Base-by-base conservation (phyloP, 371 early-diverging fungal genomes). In the Rhizopus arrhizus region DNA sequence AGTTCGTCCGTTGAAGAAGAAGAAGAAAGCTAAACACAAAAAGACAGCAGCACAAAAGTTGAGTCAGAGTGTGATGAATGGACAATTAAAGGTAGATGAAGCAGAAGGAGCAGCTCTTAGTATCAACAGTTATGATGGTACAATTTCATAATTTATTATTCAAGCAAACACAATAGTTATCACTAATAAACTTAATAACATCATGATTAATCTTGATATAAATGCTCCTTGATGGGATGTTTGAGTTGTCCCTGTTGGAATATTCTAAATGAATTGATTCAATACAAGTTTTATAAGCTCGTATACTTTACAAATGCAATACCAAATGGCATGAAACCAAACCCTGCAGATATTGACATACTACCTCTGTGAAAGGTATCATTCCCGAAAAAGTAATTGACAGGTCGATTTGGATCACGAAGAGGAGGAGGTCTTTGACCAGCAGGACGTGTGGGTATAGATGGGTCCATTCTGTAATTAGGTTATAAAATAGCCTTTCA, bases 341-440 rank as follows among this genome's bases (percentile, higher is more conserved):
- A 73, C 2, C 83, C 83, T 29, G 77, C 75, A 33, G 72, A 79
- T 62, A 83, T 77, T 56, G 78, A 78, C 62, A 73, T 70, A 52
- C 70, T 77, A 45, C 65, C 83, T 70, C 68, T 76, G 77, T 51
- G 66, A 43, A 66, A 85, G 65, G 49, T 75, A 70, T 42, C 75
- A 59, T 69, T 82, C 69, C 61, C 83, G 60, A 73, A 78, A 50
- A 77, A 77, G 9, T 76, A 66, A 13, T 64, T 72, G 33, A 62
- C 72, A 34, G 82, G 75, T 58, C 69, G 72, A 45, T 75, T 77
- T 28, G 80, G 81, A 59, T 81, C 78, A 41, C 81, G 73, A 33
- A 83, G 65, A 40, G 87, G 87, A 33, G 83, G 78, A 32, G 88
- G 88, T 48, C 89, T 75, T 64, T 86, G 89, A 50, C 88, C 89